Base-by-base conservation (phyloP, 108 stramenopile genomes). In the Fistulifera pelliculosa region DNA sequence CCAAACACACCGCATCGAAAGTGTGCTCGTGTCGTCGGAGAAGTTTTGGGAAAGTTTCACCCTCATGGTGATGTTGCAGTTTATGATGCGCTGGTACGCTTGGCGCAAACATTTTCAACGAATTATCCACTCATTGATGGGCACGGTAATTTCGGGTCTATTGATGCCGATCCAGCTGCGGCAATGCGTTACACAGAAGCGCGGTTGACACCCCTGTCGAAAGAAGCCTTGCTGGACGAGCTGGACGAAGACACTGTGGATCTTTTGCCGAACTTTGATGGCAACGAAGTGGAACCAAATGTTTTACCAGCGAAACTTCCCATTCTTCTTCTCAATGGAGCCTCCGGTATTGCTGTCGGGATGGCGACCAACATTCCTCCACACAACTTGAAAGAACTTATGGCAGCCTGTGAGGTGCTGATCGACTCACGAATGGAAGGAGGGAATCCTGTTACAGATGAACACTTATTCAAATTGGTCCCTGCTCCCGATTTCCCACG, bases 131-230 rank as follows among this genome's bases (percentile, higher is more conserved):
- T 97, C 17, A 81, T 97, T 49, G 89, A 92, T 62, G 96, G 96
- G 0, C 94, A 96, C 67, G 96, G 96, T 12, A 97, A 97, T 61
- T 97, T 97, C 70, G 96, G 96, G 1, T 75, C 72, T 39, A 78
- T 97, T 41, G 96, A 97, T 71, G 83, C 80, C 54, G 96, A 97
- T 79, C 96, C 96, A 15, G 83, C 96, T 12, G 96, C 96, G 0
- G 96, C 96, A 13, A 97, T 97, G 96, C 75, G 96, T 18, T 97
- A 97, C 75, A 97, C 96, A 0, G 96, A 97, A 68, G 93, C 91
- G 53, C 81, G 83, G 38, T 62, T 98, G 16, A 85, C 93, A 22
- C 47, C 23, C 21, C 50, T 96, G 25, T 73, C 94, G 8, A 59
- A 74, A 10, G 83, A 87, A 47, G 72, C 93, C 2, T 51, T 98